Evolutionary conservation across 2,329 filamentous ascomycete genomes (phyloP).

Genomic region (Aureobasidium vineae): DNA sequence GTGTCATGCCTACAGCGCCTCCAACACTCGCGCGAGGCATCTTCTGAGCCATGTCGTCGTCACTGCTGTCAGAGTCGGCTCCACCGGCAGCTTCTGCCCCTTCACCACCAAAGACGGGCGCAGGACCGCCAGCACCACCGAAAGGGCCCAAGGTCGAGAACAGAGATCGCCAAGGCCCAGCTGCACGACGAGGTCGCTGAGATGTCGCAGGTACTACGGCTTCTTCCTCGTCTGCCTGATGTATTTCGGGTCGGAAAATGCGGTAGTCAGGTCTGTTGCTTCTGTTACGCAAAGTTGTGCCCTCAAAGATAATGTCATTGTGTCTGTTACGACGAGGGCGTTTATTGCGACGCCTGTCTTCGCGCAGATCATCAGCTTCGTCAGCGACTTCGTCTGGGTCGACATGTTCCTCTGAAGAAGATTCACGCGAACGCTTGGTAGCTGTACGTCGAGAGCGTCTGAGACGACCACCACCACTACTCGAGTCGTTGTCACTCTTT

Average conservation of each 20-base stretch:
- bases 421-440: constrained; percentile 44
- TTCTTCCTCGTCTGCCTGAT: constrained; percentile 67
- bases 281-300: constrained; percentile 59
- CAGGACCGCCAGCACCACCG: constrained; percentile 73
- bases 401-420: constrained; percentile 40
- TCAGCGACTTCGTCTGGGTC: constrained; percentile 53
- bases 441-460: constrained; percentile 55
- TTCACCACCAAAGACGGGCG: constrained; percentile 71
- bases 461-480: constrained; percentile 42
- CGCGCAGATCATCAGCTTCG: constrained; percentile 58
- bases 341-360: constrained; percentile 48
- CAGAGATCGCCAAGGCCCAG: constrained; percentile 69
- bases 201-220: constrained; percentile 58
- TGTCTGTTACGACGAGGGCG: constrained; percentile 37
- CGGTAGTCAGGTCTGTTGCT: constrained; percentile 80
- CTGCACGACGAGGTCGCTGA: constrained; percentile 59
- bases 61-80: constrained; percentile 92
- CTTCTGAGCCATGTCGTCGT: constrained; percentile 77
- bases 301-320: constrained; percentile 41
- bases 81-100: constrained; percentile 71
- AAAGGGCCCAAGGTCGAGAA: constrained; percentile 93
- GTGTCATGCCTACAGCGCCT: constrained; percentile 65
- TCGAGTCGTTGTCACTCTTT: constrained; percentile 40
- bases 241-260: constrained; percentile 71
- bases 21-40: constrained; percentile 50